Conservation (phyloP, 257 asterid genomes). For the Eucommia ulmoides region DNA sequence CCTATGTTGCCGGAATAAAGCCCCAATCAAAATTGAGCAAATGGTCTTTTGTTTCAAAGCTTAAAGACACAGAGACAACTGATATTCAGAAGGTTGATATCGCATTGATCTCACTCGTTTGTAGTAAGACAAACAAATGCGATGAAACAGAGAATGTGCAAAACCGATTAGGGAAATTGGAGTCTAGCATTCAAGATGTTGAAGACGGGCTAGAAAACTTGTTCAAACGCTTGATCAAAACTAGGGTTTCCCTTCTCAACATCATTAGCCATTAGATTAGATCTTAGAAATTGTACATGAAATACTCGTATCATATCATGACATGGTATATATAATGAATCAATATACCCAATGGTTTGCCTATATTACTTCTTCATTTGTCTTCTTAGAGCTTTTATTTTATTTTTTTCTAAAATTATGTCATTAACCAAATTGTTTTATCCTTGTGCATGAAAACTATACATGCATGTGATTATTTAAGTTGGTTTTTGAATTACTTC, state of each 20-base stretch:
- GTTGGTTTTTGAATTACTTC: no score
- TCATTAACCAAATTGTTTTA: no score
- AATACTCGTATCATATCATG: no score
- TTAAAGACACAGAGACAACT: slow-evolving; percentile 19
- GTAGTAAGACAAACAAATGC: neutral
- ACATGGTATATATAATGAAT: no score
- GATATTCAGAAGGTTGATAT: slow-evolving; percentile 19
- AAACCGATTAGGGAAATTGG: slow-evolving; percentile 20
- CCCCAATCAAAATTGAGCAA: slow-evolving; percentile 14
- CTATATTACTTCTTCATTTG: no score
- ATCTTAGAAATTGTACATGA: no score
- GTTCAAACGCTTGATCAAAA: slow-evolving; percentile 25
- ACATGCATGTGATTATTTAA: no score
- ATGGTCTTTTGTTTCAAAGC: slow-evolving; percentile 26
- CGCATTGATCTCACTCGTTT: slow-evolving; percentile 7
- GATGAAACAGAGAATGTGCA: neutral
- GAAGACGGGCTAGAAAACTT: slow-evolving; percentile 23
- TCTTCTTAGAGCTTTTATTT: no score
- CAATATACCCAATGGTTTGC: no score
- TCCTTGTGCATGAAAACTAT: no score
- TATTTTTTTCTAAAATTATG: no score
- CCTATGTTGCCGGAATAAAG: slow-evolving; percentile 8
- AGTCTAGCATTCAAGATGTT: slow-evolving; percentile 18
- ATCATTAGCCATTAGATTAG: slow-evolving; percentile 20
- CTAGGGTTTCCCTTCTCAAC: slow-evolving; percentile 30